Evolutionary conservation across 2,329 filamentous ascomycete species (phyloP), one percentile per base, ranked within the genome.

Genomic region (Ophiostoma sp.): DNA sequence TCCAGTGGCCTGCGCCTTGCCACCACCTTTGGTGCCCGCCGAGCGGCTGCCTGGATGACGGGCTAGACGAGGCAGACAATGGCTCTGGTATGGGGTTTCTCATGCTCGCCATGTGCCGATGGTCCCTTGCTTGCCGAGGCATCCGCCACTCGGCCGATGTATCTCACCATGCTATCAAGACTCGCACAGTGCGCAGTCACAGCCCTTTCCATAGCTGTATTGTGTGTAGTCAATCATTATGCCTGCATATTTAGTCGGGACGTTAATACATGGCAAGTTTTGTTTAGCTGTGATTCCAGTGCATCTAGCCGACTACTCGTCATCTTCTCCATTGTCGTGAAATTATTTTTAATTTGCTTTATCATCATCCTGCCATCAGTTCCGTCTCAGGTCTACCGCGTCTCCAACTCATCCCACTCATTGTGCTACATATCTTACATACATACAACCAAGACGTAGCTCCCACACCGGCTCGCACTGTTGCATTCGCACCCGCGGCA

Each of bases 11-110:
- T 99, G 74, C 90, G 94, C 72, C 87, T 97, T 74, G 93, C 93
- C 71, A 92, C 93, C 62, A 89, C 88, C 3, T 95, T 97, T 77
- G 95, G 94, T 31, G 92, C 90, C 27, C 90, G 89, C 77, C 87
- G 94, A 77, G 91, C 96, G 52, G 87, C 92, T 5, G 87, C 93
- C 69, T 98, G 94, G 95, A 90, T 97, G 87, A 89, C 87, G 67
- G 89, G 91, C 71, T 97, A 79, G 76, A 33, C 17, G 17, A n/a
- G 33, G 15, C 31, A 31, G 4, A 4, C 23, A 33, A 60, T 8
- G 27, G 23, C 4, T 33, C n/a, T 54, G 52, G 36, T 39, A 48
- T n/a, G 20, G 20, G 17, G 20, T 48, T 62, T 17, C 27, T 33
- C 15, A 17, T 15, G 15, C 23, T 31, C 6, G n/a, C 39, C 39